These are phyloP conservation scores for Mortierella sp. DNA, from an alignment of 371 early-diverging fungal genomes.

Conservation along the genomic window DNA sequence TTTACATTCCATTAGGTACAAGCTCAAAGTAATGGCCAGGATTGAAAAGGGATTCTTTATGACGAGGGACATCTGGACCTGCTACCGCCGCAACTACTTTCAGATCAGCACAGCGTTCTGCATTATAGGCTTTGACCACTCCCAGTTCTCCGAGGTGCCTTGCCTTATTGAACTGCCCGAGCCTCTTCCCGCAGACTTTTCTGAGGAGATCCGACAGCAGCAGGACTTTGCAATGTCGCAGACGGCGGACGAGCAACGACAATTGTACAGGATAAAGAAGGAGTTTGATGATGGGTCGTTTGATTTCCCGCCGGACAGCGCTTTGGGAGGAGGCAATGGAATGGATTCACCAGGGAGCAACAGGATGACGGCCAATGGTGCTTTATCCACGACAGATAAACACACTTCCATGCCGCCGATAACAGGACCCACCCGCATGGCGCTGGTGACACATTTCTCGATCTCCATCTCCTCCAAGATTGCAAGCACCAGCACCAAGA, in stretches of 20 bases:
- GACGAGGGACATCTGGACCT: slow-evolving; percentile 86
- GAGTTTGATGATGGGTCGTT: neutral
- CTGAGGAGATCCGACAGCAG: neutral
- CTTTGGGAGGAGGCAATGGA: neutral
- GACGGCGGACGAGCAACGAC: slow-evolving; percentile 10
- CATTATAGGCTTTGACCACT: slow-evolving; percentile 62
- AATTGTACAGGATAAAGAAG: slow-evolving; percentile 2
- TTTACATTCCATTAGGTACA: slow-evolving; percentile 31
- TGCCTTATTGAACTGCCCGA: slow-evolving; percentile 65
- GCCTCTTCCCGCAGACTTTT: slow-evolving; percentile 5
- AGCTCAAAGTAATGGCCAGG: slow-evolving; percentile 67
- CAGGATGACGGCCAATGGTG: slow-evolving; percentile 10
- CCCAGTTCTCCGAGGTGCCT: slow-evolving; percentile 64
- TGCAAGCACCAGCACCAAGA: slow-evolving; percentile 68
- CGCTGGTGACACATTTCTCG: slow-evolving; percentile 64
- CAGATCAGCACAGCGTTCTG: slow-evolving; percentile 83
- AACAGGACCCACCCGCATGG: slow-evolving; percentile 15
- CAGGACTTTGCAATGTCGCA: slow-evolving; percentile 5
- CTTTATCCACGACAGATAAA: neutral
- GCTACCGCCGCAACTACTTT: slow-evolving; percentile 94
- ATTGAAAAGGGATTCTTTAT: slow-evolving; percentile 84
- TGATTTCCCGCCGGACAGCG: neutral
- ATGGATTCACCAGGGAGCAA: neutral
- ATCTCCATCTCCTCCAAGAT: slow-evolving; percentile 77
- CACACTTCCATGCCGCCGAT: neutral